Conservation (phyloP, 306 rosid species). For the Parietaria judaica region DNA sequence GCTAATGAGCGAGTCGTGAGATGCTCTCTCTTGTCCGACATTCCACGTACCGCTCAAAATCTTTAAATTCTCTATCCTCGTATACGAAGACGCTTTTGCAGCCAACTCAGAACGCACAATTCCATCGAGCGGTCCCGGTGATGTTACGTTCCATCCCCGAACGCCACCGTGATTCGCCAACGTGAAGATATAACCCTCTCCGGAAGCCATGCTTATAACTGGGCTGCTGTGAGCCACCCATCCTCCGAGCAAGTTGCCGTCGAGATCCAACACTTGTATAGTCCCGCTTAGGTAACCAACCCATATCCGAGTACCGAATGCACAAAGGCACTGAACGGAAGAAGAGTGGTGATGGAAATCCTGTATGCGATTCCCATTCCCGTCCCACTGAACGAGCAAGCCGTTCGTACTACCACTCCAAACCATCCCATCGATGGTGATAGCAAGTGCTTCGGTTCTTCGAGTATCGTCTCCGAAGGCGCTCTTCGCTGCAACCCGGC, state of each 20-base stretch:
- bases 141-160: constrained; percentile 85
- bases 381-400: constrained; percentile 86
- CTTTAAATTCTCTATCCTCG: constrained; percentile 67
- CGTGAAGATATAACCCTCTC: constrained; percentile 68
- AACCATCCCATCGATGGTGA: constrained; percentile 71
- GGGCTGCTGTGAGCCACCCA: constrained; percentile 89
- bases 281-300: constrained; percentile 77
- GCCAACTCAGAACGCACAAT: constrained; percentile 62
- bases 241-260: constrained; percentile 65
- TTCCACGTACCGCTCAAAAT: constrained; percentile 93
- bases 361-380: constrained; percentile 75
- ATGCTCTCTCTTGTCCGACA: constrained; percentile 94
- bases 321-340: constrained; percentile 78
- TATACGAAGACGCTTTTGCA: constrained; percentile 76
- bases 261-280: constrained; percentile 72
- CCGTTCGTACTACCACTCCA: constrained; percentile 94
- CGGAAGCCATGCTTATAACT: constrained; percentile 56
- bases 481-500: constrained; percentile 87
- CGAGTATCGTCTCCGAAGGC: constrained; percentile 82
- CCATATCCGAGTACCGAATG: constrained; percentile 75
- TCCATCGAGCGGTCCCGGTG: constrained; percentile 84
- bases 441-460: constrained; percentile 69
- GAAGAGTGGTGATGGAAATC: constrained; percentile 59
- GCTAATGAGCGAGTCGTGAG: constrained; percentile 79
- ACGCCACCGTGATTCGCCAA: constrained; percentile 90